phyloP scores from a whole-genome alignment of 257 asterid genomes.

The Solanum ahanhuiri region DNA sequence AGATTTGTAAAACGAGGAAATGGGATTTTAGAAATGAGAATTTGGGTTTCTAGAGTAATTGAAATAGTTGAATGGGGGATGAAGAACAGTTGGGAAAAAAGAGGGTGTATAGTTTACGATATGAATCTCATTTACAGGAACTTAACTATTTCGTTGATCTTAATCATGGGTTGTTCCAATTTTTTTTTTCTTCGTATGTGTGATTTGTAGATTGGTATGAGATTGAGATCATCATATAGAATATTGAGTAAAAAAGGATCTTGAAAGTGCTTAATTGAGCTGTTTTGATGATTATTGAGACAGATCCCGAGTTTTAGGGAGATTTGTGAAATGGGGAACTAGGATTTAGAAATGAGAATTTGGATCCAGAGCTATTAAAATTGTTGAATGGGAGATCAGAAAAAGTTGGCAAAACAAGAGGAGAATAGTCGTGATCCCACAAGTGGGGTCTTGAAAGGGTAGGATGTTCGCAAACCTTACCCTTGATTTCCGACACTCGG shows the following conservation, averaged over 20 bases:
- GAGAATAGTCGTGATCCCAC: neutral
- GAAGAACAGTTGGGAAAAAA: neutral
- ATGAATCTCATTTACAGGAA: constrained; percentile 36
- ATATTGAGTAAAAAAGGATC: neutral
- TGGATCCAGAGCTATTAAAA: neutral
- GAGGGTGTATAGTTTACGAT: neutral
- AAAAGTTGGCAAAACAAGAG: neutral
- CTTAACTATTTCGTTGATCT: neutral
- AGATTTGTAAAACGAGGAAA: neutral
- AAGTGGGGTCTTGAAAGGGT: neutral
- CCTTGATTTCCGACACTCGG: neutral
- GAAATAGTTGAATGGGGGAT: neutral
- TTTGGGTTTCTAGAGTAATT: neutral
- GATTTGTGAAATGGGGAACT: neutral
- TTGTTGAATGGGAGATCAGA: neutral
- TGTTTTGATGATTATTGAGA: neutral
- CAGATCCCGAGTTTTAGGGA: neutral
- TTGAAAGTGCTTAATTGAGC: neutral
- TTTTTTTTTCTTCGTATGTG: neutral
- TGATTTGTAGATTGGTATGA: neutral
- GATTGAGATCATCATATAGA: neutral
- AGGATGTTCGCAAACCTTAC: neutral
- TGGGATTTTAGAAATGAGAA: neutral
- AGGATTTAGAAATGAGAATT: neutral
- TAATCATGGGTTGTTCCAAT: neutral